Percentiles rank a stretch among this genome's conserved stretches.
Evolutionary conservation across 139 green algal genomes (phyloP).

Genomic region (Pseudopediastrum boryanum): DNA sequence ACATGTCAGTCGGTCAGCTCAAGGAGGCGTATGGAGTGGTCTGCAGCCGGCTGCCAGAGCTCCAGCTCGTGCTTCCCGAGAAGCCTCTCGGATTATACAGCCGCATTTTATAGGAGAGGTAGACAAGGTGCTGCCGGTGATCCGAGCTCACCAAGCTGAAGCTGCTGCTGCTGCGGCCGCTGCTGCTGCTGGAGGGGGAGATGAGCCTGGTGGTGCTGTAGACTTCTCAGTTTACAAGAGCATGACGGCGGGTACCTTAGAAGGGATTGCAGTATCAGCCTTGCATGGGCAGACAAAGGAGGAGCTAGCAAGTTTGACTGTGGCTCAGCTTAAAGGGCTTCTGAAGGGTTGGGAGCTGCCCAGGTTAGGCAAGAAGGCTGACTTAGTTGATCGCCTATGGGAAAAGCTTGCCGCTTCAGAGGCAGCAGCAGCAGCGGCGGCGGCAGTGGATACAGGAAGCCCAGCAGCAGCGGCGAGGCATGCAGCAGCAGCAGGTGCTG

Average conservation of each 20-base stretch:
- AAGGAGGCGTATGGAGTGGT: too few species aligned
- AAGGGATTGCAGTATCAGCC: too few species aligned
- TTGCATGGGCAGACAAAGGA: slow-evolving; percentile 25
- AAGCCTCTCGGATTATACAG: too few species aligned
- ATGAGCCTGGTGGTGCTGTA: background rate
- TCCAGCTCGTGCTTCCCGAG: too few species aligned
- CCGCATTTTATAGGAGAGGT: too few species aligned
- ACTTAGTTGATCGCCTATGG: background rate
- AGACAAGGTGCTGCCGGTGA: too few species aligned
- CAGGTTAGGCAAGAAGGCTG: too few species aligned
- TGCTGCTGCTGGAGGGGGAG: background rate
- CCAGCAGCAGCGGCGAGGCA: background rate
- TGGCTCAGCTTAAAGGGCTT: background rate
- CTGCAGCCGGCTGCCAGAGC: too few species aligned
- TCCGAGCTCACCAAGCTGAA: background rate
- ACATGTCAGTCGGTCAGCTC: too few species aligned
- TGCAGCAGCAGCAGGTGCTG: background rate
- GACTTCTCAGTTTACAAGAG: background rate
- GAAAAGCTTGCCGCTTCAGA: background rate
- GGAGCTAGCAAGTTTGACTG: background rate
- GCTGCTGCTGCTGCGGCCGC: background rate
- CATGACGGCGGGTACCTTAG: background rate
- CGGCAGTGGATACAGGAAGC: background rate
- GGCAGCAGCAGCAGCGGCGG: slow-evolving; percentile 26
- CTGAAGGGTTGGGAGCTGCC: background rate